phyloP scores from a whole-genome alignment of 1,284 basidiomycete species.

The Moniliophthora roreri region DNA sequence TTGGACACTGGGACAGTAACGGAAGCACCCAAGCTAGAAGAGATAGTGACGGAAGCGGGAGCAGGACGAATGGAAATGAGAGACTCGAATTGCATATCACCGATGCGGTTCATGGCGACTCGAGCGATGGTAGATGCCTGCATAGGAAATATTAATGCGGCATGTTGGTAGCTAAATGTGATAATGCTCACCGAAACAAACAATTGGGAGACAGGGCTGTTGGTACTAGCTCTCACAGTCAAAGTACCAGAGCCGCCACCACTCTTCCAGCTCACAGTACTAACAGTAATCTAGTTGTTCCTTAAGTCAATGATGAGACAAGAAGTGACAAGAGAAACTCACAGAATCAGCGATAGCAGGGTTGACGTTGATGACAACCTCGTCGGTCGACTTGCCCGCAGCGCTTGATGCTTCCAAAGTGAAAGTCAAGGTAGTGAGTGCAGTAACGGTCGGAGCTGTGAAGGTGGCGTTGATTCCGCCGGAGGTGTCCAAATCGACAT shows the following conservation, averaged over 20 bases:
- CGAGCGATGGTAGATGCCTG: constrained; percentile 4
- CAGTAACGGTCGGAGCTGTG: constrained; percentile 13
- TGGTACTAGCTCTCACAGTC: constrained; percentile 17
- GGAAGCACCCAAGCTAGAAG: constrained; percentile 12
- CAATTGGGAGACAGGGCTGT: constrained; percentile 8
- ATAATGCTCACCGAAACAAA: constrained; percentile 16
- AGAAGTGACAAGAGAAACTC: background rate
- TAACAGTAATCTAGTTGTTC: constrained; percentile 15
- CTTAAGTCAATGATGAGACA: background rate
- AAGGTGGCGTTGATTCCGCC: constrained; percentile 14
- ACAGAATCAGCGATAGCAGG: constrained; percentile 16
- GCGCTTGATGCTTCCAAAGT: constrained; percentile 6
- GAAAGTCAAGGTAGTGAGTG: constrained; percentile 12
- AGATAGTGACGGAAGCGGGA: constrained; percentile 11
- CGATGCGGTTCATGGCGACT: constrained; percentile 11
- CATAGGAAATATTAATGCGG: background rate
- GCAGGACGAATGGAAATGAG: constrained; percentile 12
- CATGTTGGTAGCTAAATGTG: no score
- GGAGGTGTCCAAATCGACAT: constrained; percentile 7
- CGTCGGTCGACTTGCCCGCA: constrained; percentile 13
- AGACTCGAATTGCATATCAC: constrained; percentile 8
- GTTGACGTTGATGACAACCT: constrained; percentile 14
- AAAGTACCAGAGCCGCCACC: constrained; percentile 17
- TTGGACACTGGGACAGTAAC: background rate
- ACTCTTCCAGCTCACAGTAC: constrained; percentile 15